These are phyloP conservation scores for Condylostoma magnum DNA, from an alignment of 169 alveolate genomes.

Conservation along the genomic window DNA sequence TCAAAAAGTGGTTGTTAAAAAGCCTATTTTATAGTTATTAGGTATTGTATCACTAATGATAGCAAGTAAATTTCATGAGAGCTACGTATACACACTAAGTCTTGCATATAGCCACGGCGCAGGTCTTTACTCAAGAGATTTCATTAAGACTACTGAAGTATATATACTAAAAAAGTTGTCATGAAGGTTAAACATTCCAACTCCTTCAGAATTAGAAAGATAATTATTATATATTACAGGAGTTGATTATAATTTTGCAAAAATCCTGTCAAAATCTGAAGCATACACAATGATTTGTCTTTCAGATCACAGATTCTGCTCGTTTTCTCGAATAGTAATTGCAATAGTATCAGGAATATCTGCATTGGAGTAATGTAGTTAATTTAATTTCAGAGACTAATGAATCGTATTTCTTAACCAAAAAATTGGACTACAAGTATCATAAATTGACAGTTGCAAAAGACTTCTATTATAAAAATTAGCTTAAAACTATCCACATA, in stretches of 20 bases:
- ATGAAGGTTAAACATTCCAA: constrained; percentile 3
- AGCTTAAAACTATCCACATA: too few relatives aligned
- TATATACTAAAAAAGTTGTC: constrained; percentile 1
- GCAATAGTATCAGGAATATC: neutral
- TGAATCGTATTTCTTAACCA: neutral
- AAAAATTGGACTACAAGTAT: neutral
- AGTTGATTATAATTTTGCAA: neutral
- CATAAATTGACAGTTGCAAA: constrained; percentile 11
- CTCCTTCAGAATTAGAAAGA: constrained; percentile 16
- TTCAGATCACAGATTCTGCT: neutral
- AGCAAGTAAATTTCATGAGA: neutral
- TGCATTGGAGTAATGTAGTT: constrained; percentile 21
- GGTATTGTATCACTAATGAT: constrained; percentile 2
- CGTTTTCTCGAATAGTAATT: neutral
- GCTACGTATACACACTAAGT: neutral
- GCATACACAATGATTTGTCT: constrained; percentile 4
- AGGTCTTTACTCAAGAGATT: neutral
- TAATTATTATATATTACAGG: neutral
- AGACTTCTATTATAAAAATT: neutral
- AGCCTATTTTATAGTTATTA: neutral
- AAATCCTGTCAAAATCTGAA: neutral
- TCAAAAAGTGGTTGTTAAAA: neutral
- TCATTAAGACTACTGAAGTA: constrained; percentile 15
- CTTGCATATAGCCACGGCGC: neutral
- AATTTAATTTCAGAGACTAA: constrained; percentile 7